Evolutionary conservation across 352 stramenopile species (phyloP), one percentile per base, ranked within the genome.

Genomic region (Nothophytophthora sp.): DNA sequence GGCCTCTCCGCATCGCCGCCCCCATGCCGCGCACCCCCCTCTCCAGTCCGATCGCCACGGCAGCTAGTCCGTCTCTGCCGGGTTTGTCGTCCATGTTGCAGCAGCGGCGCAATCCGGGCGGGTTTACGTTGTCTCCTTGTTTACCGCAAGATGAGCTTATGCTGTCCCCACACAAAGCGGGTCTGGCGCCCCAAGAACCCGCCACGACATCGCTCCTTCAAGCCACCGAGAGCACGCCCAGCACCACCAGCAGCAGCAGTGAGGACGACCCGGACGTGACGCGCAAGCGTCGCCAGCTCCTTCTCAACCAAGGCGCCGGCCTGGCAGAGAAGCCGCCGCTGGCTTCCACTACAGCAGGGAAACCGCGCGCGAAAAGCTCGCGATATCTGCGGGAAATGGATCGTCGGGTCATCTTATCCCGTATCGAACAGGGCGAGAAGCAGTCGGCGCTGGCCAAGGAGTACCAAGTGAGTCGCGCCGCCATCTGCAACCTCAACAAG

Each of bases 401-500:
- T 43, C 76, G 76, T 3, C 76, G 73, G 10, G 51, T 44, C 15
- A 88, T 88, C 55, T 40, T 88, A 20, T 51, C 60, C 7, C 68
- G 77, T 0, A 79, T 86, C 16, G 52, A 69, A 10, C 68, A 67
- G 5, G 77, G 77, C 6, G 78, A 89, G 55, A 83, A 85, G 43
- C 73, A 87, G 23, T 70, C 78, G 0, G 67, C 65, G n/a, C 62
- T 87, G 2, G 73, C 78, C 11, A 86, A 84, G 54, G 78, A 88
- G 47, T 88, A 79, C 42, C 55, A 73, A n/a, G 74, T 88, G 27
- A 86, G 65, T 35, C 76, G 76, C 11, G 71, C 76, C 0, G 71
- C 73, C 13, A 88, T 88, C 28, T 84, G 73, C 49, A 88, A 88
- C 46, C 51, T 80, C 19, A 73, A 79, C 57, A 88, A 88, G 54